A percentile compares a stretch with the other conserved stretches of the same genome.
These are phyloP conservation scores for Dendrocalamus sinicus DNA, from an alignment of 176 grass and related monocot genomes.

Conservation along the genomic window DNA sequence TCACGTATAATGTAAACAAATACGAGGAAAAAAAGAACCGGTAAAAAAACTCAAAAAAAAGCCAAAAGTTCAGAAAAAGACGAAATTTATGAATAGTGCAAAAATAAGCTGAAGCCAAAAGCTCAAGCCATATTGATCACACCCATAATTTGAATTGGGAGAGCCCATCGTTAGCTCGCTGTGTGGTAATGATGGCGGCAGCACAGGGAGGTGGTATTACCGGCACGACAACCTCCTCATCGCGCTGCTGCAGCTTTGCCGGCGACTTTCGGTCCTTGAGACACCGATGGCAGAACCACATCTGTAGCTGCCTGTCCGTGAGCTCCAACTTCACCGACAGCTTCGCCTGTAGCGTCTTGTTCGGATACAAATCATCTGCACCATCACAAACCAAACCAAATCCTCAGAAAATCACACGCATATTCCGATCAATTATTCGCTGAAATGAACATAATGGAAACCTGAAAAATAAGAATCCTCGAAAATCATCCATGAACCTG, in stretches of 20 bases:
- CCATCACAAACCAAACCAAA: slow-evolving; percentile 34
- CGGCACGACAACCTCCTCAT: slow-evolving; percentile 54
- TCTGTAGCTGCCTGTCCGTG: slow-evolving; percentile 92
- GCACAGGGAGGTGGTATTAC: slow-evolving; percentile 41
- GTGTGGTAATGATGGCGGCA: slow-evolving; percentile 48
- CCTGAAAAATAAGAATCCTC: neutral
- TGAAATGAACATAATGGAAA: neutral
- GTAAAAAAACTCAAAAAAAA: too few relatives aligned
- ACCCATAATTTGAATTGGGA: neutral
- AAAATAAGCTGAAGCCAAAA: too few relatives aligned
- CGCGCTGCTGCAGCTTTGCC: slow-evolving; percentile 49
- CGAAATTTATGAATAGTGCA: too few relatives aligned
- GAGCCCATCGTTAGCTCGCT: slow-evolving; percentile 42
- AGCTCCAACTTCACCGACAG: slow-evolving; percentile 70
- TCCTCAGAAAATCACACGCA: neutral
- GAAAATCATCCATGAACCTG: slow-evolving; percentile 50
- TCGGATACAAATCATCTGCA: slow-evolving; percentile 76
- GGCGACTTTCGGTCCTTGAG: slow-evolving; percentile 85
- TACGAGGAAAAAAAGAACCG: too few relatives aligned
- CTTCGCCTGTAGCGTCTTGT: slow-evolving; percentile 62
- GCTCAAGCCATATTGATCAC: too few relatives aligned
- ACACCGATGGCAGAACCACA: slow-evolving; percentile 98
- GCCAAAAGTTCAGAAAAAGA: too few relatives aligned
- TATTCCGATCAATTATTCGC: neutral
- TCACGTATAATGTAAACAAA: too few relatives aligned